Base-by-base conservation (phyloP, 371 early-diverging fungal genomes). In the Apophysomyces elegans region DNA sequence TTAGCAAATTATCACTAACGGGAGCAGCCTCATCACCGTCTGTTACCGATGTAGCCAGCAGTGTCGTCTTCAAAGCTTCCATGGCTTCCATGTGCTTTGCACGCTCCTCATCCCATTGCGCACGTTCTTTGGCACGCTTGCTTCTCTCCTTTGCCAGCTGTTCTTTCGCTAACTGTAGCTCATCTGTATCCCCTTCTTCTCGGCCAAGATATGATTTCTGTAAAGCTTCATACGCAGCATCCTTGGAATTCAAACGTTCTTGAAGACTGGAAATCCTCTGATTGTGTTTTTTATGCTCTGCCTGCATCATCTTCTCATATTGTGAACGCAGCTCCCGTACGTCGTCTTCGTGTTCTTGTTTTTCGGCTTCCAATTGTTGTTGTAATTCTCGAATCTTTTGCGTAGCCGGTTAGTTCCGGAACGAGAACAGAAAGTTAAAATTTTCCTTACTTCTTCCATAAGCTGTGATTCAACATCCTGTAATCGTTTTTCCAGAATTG, bases 261-360 rank as follows among this genome's bases (percentile, higher is more conserved):
- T 74, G 74, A 26, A 77, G 68, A 21, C 66, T 56, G 7, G 65
- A 59, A 11, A 77, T 41, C 21, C 77, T 45, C 54, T 72, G 59
- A 45, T 68, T 64, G 14, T 77, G 74, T 58, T 77, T 77, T 39
- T 68, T 71, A 21, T 74, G 70, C 46, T 77, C 74, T 9, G 61
- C 65, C 37, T 74, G 70, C 37, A 77, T 44, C 18, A 64, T 62
- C 3, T 8, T 14, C 18, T 74, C 70, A 45, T 77, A 72, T n/a
- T 67, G 67, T 16, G 39, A 14, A 37, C 67, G 67, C 7, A 77
- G 26, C 6, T 47, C 68, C 37, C 64, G 32, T 12, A 73, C 59
- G 56, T 69, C 61, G 14, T 74, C 67, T 18, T 72, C 58, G 21
- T 65, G 66, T 3, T 61, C 63, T 18, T 57, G 37, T 16, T 63